Evolutionary conservation across 257 asterid genomes (phyloP), one percentile per base, ranked within the genome.

Genomic region (Pogostemon cablin): DNA sequence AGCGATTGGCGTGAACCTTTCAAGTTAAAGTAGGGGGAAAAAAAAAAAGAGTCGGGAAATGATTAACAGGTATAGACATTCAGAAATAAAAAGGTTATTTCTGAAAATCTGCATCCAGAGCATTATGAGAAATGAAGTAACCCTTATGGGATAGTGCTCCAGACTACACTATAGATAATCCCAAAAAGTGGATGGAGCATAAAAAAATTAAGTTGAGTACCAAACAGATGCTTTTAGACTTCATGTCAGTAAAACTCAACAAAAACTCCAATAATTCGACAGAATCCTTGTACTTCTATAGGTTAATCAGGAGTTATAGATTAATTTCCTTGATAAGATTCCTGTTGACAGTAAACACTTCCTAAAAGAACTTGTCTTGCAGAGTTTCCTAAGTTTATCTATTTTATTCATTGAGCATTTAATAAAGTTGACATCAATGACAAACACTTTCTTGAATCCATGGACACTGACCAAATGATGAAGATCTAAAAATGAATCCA

Each of bases 171-270:
- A 47, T 65, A 46, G 34, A 46, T 65, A 48, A 47, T 42, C 56
- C 3, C 50, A 66, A 58, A 37, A 5, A 65, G 68, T 39, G 38
- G 62, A 39, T 46, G 61, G 55, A 67, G n/a, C 68, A 5, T 38
- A 57, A 57, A 37, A 67, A 50, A 62, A 49, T 66, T 65, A 58
- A 46, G 55, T 66, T 35, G 72, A 55, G 55, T 59, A 65, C 35
- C 11, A 44, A 54, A 7, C 12, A 67, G 9, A 9, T 6, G n/a
- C 39, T 7, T 3, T 11, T 52, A 68, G 35, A 8, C 59, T 4
- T 17, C 34, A 25, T 25, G 32, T 20, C 32, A 47, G 38, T 64
- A 25, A 44, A 44, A 64, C 17, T 25, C 54, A 20, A 42, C 52
- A 9, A 41, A 25, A 62, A 39, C 62, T 34, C 2, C 9, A 59